phyloP scores from a whole-genome alignment of 1,139 yeast species.

The Tardiomyces blankii region DNA sequence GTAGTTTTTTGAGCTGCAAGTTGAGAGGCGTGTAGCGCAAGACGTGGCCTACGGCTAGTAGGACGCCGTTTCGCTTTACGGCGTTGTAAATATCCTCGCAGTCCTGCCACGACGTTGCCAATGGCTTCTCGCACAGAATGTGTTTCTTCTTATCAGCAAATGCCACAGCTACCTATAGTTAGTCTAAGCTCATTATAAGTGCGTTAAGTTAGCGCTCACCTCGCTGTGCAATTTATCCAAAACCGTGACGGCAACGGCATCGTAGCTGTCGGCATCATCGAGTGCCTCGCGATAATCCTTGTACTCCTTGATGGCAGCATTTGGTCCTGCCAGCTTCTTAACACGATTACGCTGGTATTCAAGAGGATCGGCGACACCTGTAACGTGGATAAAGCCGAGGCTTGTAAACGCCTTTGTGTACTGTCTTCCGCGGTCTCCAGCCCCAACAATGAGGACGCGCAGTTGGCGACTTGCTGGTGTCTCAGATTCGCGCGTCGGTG shows the following conservation, averaged over 20 bases:
- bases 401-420: constrained; percentile 14
- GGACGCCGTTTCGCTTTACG: constrained; percentile 13
- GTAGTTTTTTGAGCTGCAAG: constrained; percentile 12
- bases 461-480: no score
- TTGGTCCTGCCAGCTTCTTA: constrained; percentile 2
- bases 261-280: constrained; percentile 11
- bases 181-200: no score
- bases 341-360: background rate
- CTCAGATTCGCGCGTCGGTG: no score
- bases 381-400: constrained; percentile 11
- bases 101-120: constrained; percentile 18
- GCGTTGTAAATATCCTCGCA: constrained; percentile 16
- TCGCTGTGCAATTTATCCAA: constrained; percentile 18
- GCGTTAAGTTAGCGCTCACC: constrained; percentile 2
- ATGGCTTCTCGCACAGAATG: constrained; percentile 19
- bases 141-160: constrained; percentile 17
- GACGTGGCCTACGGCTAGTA: constrained; percentile 21
- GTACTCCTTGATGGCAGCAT: constrained; percentile 12
- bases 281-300: constrained; percentile 13
- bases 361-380: constrained; percentile 16
- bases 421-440: constrained; percentile 16
- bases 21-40: constrained; percentile 21
- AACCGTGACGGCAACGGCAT: constrained; percentile 16
- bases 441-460: constrained; percentile 10
- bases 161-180: constrained; percentile 11